Conservation (phyloP, 108 stramenopile genomes). For the Nitzschia sp. region DNA sequence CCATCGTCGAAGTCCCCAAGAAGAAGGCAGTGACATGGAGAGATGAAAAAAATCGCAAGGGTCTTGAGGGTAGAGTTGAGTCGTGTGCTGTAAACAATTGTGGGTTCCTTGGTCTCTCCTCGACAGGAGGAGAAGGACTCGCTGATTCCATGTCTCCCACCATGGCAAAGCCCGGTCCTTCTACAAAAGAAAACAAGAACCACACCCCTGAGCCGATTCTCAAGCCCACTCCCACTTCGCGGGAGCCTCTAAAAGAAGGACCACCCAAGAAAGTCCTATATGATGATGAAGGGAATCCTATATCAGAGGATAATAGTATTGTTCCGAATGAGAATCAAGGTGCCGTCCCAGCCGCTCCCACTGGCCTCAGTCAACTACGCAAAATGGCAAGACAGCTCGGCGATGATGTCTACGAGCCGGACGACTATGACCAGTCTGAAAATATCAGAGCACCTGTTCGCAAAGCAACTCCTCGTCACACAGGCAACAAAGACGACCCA, state of each 20-base stretch:
- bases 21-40: conserved; percentile 31
- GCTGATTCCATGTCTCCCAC: conserved; percentile 15
- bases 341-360: conserved; percentile 1
- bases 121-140: background rate
- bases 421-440: conserved; percentile 9
- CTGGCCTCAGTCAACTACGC: conserved; percentile 15
- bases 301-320: background rate
- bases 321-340: background rate
- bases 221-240: background rate
- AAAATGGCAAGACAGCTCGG: conserved; percentile 7
- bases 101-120: conserved; percentile 1
- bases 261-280: conserved; percentile 22
- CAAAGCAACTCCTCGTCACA: conserved; percentile 5
- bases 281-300: conserved; percentile 41
- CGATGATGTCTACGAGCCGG: conserved; percentile 15
- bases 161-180: background rate
- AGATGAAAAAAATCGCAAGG: conserved; percentile 23
- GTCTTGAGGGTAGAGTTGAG: conserved; percentile 1
- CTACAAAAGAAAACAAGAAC: background rate
- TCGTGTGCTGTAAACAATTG: conserved; percentile 11
- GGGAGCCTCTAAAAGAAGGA: background rate
- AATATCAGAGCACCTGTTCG: conserved; percentile 4
- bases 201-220: conserved; percentile 4
- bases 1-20: background rate
- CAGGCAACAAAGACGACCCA: background rate